Conservation (phyloP, 192 early-diverging fungal species). For the Coemansia sp. region DNA sequence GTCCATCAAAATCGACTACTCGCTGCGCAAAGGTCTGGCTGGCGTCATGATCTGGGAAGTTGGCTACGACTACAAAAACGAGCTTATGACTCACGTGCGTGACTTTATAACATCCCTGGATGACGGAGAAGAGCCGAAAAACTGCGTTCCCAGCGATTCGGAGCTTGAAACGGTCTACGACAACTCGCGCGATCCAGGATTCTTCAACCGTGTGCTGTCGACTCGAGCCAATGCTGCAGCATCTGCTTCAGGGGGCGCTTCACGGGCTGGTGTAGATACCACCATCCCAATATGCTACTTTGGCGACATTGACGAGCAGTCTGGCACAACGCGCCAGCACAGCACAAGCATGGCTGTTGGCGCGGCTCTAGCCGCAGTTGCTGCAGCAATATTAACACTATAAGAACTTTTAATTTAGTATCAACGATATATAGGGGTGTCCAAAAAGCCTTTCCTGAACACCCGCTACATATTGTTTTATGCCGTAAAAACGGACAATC, state of each 20-base stretch:
- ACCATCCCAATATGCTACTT: constrained; percentile 37
- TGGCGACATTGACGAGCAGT: constrained; percentile 13
- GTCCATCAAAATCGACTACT: constrained; percentile 62
- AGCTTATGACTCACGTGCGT: constrained; percentile 55
- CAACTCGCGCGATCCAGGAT: constrained; percentile 38
- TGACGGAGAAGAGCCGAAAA: constrained; percentile 24
- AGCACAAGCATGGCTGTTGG: background rate
- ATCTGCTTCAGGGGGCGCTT: background rate
- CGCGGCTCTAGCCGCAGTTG: background rate
- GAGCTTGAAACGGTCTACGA: constrained; percentile 37
- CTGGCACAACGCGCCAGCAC: constrained; percentile 1
- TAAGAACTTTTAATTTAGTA: background rate
- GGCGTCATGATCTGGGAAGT: constrained; percentile 77
- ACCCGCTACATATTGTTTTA: too few species aligned
- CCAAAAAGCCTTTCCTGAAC: too few species aligned
- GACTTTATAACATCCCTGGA: constrained; percentile 41
- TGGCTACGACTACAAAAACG: constrained; percentile 65
- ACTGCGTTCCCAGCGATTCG: constrained; percentile 41
- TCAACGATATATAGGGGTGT: too few species aligned
- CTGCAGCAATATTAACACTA: background rate
- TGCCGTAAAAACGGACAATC: too few species aligned
- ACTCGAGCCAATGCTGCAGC: constrained; percentile 6
- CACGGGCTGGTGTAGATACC: constrained; percentile 9
- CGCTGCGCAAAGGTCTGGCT: constrained; percentile 58
- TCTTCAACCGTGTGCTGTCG: constrained; percentile 31